Evolutionary conservation across 768 basidiomycete species (phyloP).

Genomic region (Russula vinacea): DNA sequence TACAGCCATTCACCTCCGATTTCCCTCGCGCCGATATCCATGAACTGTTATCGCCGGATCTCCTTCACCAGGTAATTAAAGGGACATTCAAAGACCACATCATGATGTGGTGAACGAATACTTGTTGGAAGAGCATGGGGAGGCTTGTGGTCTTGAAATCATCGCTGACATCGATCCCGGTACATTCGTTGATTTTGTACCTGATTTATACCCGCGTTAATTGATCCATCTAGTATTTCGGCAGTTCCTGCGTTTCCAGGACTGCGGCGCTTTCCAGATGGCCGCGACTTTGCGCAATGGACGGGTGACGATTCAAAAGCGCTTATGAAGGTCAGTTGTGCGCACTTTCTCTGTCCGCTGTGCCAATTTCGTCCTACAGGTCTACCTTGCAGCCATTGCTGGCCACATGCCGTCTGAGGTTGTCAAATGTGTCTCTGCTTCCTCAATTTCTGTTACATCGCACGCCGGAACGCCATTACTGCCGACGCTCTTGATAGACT

Average conservation of each 20-base stretch:
- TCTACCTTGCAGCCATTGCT: slow-evolving; percentile 36
- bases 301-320: slow-evolving; percentile 32
- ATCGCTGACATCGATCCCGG: not conserved
- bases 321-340: slow-evolving; percentile 33
- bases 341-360: too few species aligned
- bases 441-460: slow-evolving; percentile 30
- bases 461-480: not conserved
- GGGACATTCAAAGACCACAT: not conserved
- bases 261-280: slow-evolving; percentile 22
- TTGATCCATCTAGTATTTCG: not conserved
- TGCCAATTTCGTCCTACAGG: not conserved
- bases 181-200: not conserved
- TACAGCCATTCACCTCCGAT: not conserved
- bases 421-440: slow-evolving; percentile 27
- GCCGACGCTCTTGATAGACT: slow-evolving; percentile 3
- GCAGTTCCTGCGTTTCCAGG: not conserved
- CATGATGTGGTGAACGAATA: not conserved
- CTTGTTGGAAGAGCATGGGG: not conserved
- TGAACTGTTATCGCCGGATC: not conserved
- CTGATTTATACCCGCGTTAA: not conserved
- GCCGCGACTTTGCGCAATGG: slow-evolving; percentile 30
- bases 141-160: not conserved
- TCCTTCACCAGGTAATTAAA: not conserved
- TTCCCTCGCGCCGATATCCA: not conserved
- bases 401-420: slow-evolving; percentile 37